Percentiles rank a stretch among this genome's conserved stretches.
These are phyloP conservation scores for Hypocrella siamensis DNA, from an alignment of 2,329 filamentous ascomycete genomes.

Conservation along the genomic window DNA sequence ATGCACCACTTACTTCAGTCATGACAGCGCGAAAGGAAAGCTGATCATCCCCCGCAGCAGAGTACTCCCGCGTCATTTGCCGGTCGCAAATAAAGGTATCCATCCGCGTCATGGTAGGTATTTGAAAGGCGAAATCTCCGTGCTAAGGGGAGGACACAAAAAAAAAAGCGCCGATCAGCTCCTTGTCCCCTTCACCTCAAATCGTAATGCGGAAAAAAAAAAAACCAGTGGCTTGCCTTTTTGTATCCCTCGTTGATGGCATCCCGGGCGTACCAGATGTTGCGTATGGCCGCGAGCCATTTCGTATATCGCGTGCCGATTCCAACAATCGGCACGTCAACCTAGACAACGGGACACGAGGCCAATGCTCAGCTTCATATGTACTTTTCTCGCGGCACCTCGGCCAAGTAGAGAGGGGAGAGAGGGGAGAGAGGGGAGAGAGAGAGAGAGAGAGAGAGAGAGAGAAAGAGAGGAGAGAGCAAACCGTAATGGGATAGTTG, in stretches of 20 bases:
- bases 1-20: slow-evolving; percentile 4
- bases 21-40: slow-evolving; percentile 6
- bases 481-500: too few species aligned
- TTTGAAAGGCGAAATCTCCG: slow-evolving; percentile 4
- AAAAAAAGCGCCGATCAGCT: background rate
- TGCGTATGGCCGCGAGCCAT: slow-evolving; percentile 5
- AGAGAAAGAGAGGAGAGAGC: too few species aligned
- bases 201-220: too few species aligned
- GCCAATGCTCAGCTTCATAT: too few species aligned
- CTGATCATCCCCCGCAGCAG: slow-evolving; percentile 4
- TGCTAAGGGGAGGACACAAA: too few species aligned
- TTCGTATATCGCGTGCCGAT: slow-evolving; percentile 4
- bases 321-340: slow-evolving; percentile 5
- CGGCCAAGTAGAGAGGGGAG: too few species aligned
- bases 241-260: slow-evolving; percentile 5
- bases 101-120: slow-evolving; percentile 7
- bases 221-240: slow-evolving; percentile 4
- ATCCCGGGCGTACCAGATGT: slow-evolving; percentile 4
- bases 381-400: too few species aligned
- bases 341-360: too few species aligned
- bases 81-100: slow-evolving; percentile 6
- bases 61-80: slow-evolving; percentile 6
- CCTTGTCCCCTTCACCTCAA: too few species aligned
- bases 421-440: too few species aligned
- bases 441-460: too few species aligned